phyloP scores from a whole-genome alignment of 495 filamentous ascomycete species.

The Cercophora scortea region DNA sequence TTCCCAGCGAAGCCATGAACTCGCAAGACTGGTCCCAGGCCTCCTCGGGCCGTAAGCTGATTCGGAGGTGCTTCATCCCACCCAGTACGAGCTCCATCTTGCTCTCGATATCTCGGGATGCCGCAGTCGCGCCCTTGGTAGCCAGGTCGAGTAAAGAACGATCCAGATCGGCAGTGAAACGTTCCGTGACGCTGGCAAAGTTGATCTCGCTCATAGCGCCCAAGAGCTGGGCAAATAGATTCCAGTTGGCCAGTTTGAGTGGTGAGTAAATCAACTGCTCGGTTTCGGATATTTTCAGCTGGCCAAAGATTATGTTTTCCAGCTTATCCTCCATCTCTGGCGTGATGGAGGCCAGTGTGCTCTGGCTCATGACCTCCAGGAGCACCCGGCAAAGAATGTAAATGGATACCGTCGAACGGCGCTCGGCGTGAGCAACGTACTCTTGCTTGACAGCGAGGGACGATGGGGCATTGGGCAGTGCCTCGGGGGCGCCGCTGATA shows the following conservation, averaged over 20 bases:
- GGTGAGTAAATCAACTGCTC: conserved; percentile 71
- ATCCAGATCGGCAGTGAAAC: conserved; percentile 75
- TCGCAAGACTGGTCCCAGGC: conserved; percentile 82
- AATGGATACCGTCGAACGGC: conserved; percentile 83
- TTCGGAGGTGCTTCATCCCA: conserved; percentile 81
- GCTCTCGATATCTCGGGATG: conserved; percentile 57
- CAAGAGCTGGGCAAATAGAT: conserved; percentile 80
- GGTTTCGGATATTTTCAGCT: conserved; percentile 78
- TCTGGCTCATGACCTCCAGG: conserved; percentile 89
- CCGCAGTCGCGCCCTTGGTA: conserved; percentile 48
- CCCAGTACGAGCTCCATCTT: conserved; percentile 77
- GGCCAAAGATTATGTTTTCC: conserved; percentile 89
- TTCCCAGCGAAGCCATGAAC: conserved; percentile 72
- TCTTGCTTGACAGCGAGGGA: conserved; percentile 55
- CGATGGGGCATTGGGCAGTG: conserved; percentile 15
- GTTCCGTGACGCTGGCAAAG: conserved; percentile 72
- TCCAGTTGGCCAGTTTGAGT: conserved; percentile 87
- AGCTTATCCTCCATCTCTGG: conserved; percentile 82
- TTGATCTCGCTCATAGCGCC: conserved; percentile 92
- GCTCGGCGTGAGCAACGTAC: conserved; percentile 66
- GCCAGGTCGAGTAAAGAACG: conserved; percentile 63
- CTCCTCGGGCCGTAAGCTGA: conserved; percentile 62
- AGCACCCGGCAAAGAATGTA: conserved; percentile 91
- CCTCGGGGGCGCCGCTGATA: conserved; percentile 2
- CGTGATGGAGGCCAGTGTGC: conserved; percentile 70